Conservation (phyloP, 2,329 filamentous ascomycete species). For the Cryphonectria naterciae region DNA sequence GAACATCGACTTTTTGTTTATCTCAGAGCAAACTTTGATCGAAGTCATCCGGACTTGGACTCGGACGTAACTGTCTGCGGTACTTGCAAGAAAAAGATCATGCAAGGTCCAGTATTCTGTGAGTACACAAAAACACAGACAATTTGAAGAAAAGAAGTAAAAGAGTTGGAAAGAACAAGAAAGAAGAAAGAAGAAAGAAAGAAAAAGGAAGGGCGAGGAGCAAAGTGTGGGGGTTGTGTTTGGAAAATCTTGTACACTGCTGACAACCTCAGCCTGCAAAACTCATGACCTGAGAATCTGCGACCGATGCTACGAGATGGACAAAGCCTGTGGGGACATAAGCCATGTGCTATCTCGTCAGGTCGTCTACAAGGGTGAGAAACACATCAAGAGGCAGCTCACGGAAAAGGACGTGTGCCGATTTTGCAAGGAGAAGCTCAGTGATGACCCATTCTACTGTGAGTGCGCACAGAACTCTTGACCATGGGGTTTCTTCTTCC, state of each 20-base stretch:
- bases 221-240: neutral
- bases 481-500: neutral
- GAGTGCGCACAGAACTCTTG: neutral
- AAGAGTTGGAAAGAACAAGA: no score
- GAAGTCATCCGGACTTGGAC: slow-evolving; percentile 19
- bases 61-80: slow-evolving; percentile 18
- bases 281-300: slow-evolving; percentile 22
- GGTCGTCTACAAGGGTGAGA: slow-evolving; percentile 24
- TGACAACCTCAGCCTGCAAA: slow-evolving; percentile 22
- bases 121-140: neutral
- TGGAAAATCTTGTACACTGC: neutral
- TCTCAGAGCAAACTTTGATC: slow-evolving; percentile 24
- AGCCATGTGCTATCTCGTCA: slow-evolving; percentile 21
- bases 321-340: slow-evolving; percentile 16
- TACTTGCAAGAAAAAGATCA: slow-evolving; percentile 17
- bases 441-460: slow-evolving; percentile 21
- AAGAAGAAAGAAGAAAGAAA: neutral
- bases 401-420: slow-evolving; percentile 23
- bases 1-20: slow-evolving; percentile 24
- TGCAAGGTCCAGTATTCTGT: slow-evolving; percentile 25
- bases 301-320: slow-evolving; percentile 27
- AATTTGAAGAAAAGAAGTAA: neutral
- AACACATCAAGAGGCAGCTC: slow-evolving; percentile 15
- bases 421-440: slow-evolving; percentile 23
- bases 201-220: neutral